phyloP scores from a whole-genome alignment of 1,284 basidiomycete genomes.

The Leccinum huronense region DNA sequence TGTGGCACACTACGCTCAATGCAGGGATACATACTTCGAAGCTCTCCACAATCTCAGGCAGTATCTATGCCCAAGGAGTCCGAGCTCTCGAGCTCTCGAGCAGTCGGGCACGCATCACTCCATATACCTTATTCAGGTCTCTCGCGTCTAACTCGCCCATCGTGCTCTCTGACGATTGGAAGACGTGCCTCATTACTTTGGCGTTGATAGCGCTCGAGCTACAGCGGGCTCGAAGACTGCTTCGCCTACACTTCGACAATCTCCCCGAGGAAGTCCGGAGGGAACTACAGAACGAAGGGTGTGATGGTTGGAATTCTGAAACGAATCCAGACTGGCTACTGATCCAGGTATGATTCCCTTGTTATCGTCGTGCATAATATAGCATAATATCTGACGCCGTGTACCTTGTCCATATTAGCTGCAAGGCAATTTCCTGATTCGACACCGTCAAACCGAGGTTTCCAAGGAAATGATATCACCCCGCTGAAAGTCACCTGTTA shows the following conservation, averaged over 20 bases:
- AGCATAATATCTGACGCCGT: too few relatives aligned
- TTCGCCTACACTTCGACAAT: constrained; percentile 8
- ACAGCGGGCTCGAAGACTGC: constrained; percentile 33
- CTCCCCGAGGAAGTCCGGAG: constrained; percentile 34
- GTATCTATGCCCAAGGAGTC: constrained; percentile 13
- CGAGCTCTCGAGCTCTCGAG: constrained; percentile 25
- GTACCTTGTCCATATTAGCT: constrained; percentile 35
- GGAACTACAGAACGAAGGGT: constrained; percentile 35
- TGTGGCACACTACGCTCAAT: constrained; percentile 11
- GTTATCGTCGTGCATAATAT: too few relatives aligned
- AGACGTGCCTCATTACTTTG: not conserved
- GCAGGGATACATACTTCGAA: constrained; percentile 1
- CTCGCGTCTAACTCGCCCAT: not conserved
- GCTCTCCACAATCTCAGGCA: constrained; percentile 13
- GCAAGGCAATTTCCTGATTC: constrained; percentile 43
- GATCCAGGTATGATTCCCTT: constrained; percentile 19
- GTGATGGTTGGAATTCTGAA: constrained; percentile 11
- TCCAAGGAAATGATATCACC: constrained; percentile 51
- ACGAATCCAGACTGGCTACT: constrained; percentile 45
- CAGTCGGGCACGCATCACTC: constrained; percentile 17
- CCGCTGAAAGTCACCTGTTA: constrained; percentile 50
- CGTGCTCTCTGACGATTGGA: not conserved
- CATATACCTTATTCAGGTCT: not conserved
- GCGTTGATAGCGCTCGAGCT: constrained; percentile 20
- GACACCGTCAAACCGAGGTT: constrained; percentile 42